Conservation (phyloP, 2,329 filamentous ascomycete species). For the Westerdykella aurantiaca region DNA sequence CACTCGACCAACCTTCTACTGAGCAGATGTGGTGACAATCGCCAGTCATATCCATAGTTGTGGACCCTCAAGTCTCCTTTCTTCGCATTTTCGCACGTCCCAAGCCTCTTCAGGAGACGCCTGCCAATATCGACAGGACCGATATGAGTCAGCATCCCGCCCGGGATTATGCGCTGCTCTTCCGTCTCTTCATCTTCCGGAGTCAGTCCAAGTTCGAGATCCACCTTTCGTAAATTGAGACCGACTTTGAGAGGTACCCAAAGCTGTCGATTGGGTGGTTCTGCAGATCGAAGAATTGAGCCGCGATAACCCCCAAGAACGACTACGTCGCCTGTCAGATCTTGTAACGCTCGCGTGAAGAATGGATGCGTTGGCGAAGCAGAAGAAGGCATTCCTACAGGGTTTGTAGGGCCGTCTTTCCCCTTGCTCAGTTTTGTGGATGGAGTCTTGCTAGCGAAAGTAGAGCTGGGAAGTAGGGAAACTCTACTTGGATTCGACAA, state of each 20-base stretch:
- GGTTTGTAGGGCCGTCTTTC: slow-evolving; percentile 4
- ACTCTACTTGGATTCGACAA: slow-evolving; percentile 10
- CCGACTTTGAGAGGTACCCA: slow-evolving; percentile 95
- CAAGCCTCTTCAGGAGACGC: slow-evolving; percentile 71
- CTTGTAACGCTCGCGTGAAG: slow-evolving; percentile 54
- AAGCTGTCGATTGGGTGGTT: slow-evolving; percentile 75
- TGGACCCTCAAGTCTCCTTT: slow-evolving; percentile 70
- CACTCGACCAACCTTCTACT: slow-evolving; percentile 67
- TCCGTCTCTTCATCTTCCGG: slow-evolving; percentile 78
- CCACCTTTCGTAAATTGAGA: slow-evolving; percentile 82
- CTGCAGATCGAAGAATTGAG: slow-evolving; percentile 78
- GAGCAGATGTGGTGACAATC: slow-evolving; percentile 72
- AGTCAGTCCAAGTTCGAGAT: slow-evolving; percentile 78
- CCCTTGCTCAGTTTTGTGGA: slow-evolving; percentile 8
- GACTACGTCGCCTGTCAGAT: slow-evolving; percentile 77
- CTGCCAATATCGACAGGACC: slow-evolving; percentile 86
- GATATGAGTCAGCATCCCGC: slow-evolving; percentile 85
- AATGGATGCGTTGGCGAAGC: slow-evolving; percentile 45
- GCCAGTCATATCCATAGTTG: slow-evolving; percentile 94
- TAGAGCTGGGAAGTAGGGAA: slow-evolving; percentile 16
- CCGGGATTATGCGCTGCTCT: slow-evolving; percentile 75
- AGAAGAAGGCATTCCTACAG: slow-evolving; percentile 13
- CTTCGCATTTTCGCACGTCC: slow-evolving; percentile 66
- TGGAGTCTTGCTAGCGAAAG: slow-evolving; percentile 7
- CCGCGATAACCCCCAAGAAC: slow-evolving; percentile 87